A percentile compares a stretch with the other conserved stretches of the same genome.
These are phyloP conservation scores for Monsonia emarginata DNA, from an alignment of 441 rosid species.

Conservation along the genomic window DNA sequence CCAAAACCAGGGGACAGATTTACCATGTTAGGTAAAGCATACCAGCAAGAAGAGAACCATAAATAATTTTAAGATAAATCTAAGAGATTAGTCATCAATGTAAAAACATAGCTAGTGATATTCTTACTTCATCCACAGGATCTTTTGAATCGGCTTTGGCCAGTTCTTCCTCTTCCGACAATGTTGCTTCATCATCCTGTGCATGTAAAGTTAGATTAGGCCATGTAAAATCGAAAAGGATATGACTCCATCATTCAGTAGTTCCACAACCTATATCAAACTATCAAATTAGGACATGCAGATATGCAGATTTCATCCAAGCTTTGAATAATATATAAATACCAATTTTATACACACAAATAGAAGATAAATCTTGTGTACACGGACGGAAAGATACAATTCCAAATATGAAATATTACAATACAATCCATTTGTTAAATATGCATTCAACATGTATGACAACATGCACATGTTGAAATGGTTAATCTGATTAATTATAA, in stretches of 20 bases:
- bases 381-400: background rate
- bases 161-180: slow-evolving; percentile 77
- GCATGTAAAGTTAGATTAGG: slow-evolving; percentile 16
- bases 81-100: slow-evolving; percentile 9
- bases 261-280: slow-evolving; percentile 2
- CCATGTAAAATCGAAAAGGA: slow-evolving; percentile 8
- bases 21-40: background rate
- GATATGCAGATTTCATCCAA: background rate
- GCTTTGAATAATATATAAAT: background rate
- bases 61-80: slow-evolving; percentile 8
- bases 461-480: background rate
- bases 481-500: background rate
- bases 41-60: background rate
- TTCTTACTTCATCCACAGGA: slow-evolving; percentile 63
- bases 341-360: background rate
- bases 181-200: slow-evolving; percentile 94
- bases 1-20: slow-evolving; percentile 9
- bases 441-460: background rate
- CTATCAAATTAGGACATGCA: background rate
- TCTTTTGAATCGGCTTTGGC: slow-evolving; percentile 61
- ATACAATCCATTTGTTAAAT: background rate
- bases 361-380: background rate
- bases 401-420: too few relatives aligned
- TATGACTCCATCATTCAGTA: background rate
- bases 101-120: slow-evolving; percentile 13